These are phyloP conservation scores for Aspergillus fijiensis DNA, from an alignment of 2,329 filamentous ascomycete species.

Conservation along the genomic window DNA sequence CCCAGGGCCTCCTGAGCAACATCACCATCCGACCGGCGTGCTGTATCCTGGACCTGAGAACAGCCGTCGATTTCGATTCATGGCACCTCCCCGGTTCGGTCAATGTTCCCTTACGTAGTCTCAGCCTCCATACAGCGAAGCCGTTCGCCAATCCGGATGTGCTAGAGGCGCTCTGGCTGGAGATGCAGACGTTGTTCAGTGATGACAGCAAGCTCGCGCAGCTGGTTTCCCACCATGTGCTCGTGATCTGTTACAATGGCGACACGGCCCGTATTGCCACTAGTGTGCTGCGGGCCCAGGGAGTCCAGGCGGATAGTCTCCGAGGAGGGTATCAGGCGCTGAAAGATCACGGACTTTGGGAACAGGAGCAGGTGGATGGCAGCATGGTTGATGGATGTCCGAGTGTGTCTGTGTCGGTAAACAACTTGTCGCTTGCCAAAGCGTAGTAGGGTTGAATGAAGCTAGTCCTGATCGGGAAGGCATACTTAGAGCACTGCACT, in stretches of 20 bases:
- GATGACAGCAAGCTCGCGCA: slow-evolving; percentile 19
- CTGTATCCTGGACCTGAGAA: slow-evolving; percentile 49
- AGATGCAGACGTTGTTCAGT: slow-evolving; percentile 48
- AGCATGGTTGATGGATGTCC: background rate
- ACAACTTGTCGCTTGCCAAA: too few species aligned
- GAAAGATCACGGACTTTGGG: slow-evolving; percentile 28
- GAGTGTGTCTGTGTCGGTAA: slow-evolving; percentile 6
- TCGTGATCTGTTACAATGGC: slow-evolving; percentile 56
- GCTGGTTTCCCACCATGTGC: slow-evolving; percentile 36
- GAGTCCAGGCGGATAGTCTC: slow-evolving; percentile 49
- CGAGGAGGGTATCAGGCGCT: slow-evolving; percentile 42
- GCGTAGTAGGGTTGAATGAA: background rate
- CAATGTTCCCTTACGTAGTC: slow-evolving; percentile 46
- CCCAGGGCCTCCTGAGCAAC: slow-evolving; percentile 22
- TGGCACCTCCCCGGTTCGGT: slow-evolving; percentile 48
- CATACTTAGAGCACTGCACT: background rate
- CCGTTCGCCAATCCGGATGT: slow-evolving; percentile 50
- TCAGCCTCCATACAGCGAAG: slow-evolving; percentile 36
- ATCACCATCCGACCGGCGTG: slow-evolving; percentile 31
- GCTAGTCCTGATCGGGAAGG: background rate
- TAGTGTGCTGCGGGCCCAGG: slow-evolving; percentile 54
- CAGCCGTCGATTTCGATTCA: slow-evolving; percentile 41
- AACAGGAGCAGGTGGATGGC: slow-evolving; percentile 13
- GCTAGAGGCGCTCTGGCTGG: slow-evolving; percentile 50
- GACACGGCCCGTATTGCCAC: slow-evolving; percentile 56